Base-by-base conservation (phyloP, 2,329 filamentous ascomycete genomes). In the Verticillium klebahnii region DNA sequence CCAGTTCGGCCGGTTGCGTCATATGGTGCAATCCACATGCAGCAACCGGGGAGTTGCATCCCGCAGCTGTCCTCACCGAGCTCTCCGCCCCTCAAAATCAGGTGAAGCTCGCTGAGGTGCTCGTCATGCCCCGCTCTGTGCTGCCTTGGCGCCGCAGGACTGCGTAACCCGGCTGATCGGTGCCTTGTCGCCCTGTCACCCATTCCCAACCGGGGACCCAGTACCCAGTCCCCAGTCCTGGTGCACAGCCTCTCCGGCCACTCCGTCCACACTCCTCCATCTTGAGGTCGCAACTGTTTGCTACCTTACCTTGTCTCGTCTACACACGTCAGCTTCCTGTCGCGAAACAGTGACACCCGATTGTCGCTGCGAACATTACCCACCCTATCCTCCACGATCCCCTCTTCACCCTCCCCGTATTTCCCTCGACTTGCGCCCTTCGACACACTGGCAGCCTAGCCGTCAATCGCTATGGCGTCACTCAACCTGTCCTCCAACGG, bases 401-500 rank as follows among this genome's bases (percentile, higher is more conserved):
- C 36, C 37, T 58, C 39, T 58, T 56, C 52, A 9, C 36, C 45
- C 50, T 19, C 40, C 54, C 40, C 52, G 57, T 36, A 61, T 45
- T 56, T 31, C 34, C 29, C 39, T 54, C 37, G 57, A 17, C 17
- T 57, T 36, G 45, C 45, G 45, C n/a, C 29, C 36, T 57, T 62
- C 60, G 60, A 58, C 25, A 23, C 61, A 61, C 54, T 45, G 56
- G 59, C 45, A n/a, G 45, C 45, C n/a, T 50, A 50, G 45, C 45
- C 45, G 23, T 50, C 65, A 65, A 64, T 63, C 69, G 76, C 68
- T 68, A 95, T 95, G 91, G 88, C 91, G 64, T 90, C 91, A 63
- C 82, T 93, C 68, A 93, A 93, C 71, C 82, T 92, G 60, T 93
- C 91, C 66, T 86, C 85, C 73, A 91, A 93, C 74, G 90, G 90